phyloP scores from a whole-genome alignment of 805 yeast species.

The Ogataea methanolica region DNA sequence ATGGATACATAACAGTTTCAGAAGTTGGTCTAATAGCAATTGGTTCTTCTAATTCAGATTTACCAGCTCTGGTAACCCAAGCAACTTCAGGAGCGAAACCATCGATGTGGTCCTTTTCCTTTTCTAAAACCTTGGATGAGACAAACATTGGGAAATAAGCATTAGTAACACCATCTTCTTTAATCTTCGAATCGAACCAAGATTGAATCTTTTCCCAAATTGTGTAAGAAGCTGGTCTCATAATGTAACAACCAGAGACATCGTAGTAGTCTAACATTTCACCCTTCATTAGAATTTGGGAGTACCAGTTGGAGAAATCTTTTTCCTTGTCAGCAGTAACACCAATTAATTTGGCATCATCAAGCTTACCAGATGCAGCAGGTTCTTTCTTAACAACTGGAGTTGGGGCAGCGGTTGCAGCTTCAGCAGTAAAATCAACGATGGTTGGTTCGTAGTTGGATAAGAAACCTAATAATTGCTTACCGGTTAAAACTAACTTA shows the following conservation, averaged over 20 bases:
- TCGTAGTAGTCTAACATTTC: conserved; percentile 99
- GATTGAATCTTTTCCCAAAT: conserved; percentile 93
- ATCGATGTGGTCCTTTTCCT: conserved; percentile 97
- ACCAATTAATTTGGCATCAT: conserved; percentile 89
- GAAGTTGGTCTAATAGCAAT: conserved; percentile 99
- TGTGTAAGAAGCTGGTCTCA: conserved; percentile 91
- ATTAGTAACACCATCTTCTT: conserved; percentile 85
- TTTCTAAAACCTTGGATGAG: conserved; percentile 85
- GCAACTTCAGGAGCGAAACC: conserved; percentile 99
- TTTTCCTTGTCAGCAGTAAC: conserved; percentile 89
- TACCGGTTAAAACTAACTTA: conserved; percentile 46
- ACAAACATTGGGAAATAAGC: conserved; percentile 99
- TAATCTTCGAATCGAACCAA: conserved; percentile 79
- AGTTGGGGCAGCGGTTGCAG: conserved; percentile 38
- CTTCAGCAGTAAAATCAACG: conserved; percentile 51
- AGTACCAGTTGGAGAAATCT: conserved; percentile 97
- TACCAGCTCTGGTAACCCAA: conserved; percentile 98
- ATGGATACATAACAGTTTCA: conserved; percentile 99
- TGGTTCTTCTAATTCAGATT: conserved; percentile 92
- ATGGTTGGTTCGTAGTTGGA: conserved; percentile 45
- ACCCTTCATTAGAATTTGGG: conserved; percentile 92
- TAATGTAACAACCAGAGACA: conserved; percentile 96
- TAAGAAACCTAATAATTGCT: conserved; percentile 42
- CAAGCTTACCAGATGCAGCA: conserved; percentile 47
- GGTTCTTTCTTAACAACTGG: conserved; percentile 26